A percentile compares a stretch with the other conserved stretches of the same genome.
Conservation (phyloP, 805 yeast genomes). For the Ogataea ramenticola region DNA sequence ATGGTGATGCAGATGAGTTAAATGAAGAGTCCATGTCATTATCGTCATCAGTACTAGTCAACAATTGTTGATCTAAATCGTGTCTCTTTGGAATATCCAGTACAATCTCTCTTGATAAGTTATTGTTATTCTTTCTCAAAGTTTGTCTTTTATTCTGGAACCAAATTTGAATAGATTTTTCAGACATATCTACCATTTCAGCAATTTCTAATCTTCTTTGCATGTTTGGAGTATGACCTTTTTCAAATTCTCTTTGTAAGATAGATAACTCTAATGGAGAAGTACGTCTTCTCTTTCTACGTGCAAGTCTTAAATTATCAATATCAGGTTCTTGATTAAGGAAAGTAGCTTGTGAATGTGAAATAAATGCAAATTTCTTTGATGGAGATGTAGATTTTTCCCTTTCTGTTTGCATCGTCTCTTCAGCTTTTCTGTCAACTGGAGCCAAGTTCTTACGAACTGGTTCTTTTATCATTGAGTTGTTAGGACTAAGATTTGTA, state of each 20-base stretch:
- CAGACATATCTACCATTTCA: constrained; percentile 80
- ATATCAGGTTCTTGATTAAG: constrained; percentile 76
- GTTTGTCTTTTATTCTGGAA: constrained; percentile 93
- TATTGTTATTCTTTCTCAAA: constrained; percentile 39
- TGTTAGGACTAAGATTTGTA: not conserved
- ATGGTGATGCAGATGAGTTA: constrained; percentile 8
- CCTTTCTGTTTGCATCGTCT: not conserved
- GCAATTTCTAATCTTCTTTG: constrained; percentile 74
- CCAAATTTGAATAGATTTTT: constrained; percentile 97
- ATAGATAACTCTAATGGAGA: constrained; percentile 79
- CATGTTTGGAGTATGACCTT: constrained; percentile 78
- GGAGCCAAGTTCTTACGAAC: not conserved
- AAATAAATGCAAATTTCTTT: constrained; percentile 73
- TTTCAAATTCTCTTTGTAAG: constrained; percentile 69
- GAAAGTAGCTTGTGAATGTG: constrained; percentile 87
- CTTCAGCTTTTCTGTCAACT: not conserved
- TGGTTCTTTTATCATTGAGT: not conserved
- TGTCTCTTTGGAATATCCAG: constrained; percentile 18
- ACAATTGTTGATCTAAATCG: constrained; percentile 19
- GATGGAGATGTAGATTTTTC: not conserved
- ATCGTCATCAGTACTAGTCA: constrained; percentile 3
- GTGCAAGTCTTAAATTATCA: constrained; percentile 87
- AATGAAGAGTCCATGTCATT: not conserved
- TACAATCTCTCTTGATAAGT: constrained; percentile 22
- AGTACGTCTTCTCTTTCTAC: constrained; percentile 93